Percentiles rank a stretch among this genome's conserved stretches.
These are phyloP conservation scores for Chrysosporium keratinophilum DNA, from an alignment of 2,329 filamentous ascomycete species.

Conservation along the genomic window DNA sequence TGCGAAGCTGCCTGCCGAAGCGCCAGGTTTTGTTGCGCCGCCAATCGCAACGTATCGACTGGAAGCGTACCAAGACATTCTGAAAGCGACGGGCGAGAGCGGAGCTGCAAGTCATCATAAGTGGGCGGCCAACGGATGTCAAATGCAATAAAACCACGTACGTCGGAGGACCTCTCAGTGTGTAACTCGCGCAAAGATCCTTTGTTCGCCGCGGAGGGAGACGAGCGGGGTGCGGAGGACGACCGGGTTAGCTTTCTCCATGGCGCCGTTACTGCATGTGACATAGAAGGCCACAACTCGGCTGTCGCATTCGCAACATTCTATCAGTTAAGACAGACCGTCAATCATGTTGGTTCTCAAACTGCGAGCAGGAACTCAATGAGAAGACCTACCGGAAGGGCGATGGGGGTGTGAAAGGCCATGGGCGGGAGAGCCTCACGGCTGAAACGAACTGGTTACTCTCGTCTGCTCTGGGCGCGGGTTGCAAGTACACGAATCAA, in stretches of 20 bases:
- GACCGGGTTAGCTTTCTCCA: conserved; percentile 26
- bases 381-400: conserved; percentile 35
- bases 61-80: conserved; percentile 2
- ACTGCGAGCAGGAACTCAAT: neutral
- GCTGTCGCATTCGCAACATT: conserved; percentile 36
- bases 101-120: neutral
- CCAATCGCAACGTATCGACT: conserved; percentile 6
- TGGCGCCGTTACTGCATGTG: conserved; percentile 29
- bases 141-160: conserved; percentile 2
- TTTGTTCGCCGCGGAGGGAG: conserved; percentile 5
- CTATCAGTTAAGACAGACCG: conserved; percentile 24
- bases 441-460: neutral
- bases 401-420: conserved; percentile 43
- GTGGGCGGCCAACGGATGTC: neutral
- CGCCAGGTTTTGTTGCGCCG: conserved; percentile 11
- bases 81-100: neutral
- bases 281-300: conserved; percentile 38
- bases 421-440: conserved; percentile 27
- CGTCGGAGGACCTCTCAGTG: neutral
- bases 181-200: neutral
- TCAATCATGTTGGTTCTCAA: neutral
- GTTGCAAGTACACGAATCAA: neutral
- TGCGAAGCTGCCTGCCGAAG: neutral
- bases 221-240: conserved; percentile 13
- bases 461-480: neutral